A percentile compares a stretch with the other conserved stretches of the same genome.
Conservation (phyloP, 75 land plant species). For the Larix kaempferi region DNA sequence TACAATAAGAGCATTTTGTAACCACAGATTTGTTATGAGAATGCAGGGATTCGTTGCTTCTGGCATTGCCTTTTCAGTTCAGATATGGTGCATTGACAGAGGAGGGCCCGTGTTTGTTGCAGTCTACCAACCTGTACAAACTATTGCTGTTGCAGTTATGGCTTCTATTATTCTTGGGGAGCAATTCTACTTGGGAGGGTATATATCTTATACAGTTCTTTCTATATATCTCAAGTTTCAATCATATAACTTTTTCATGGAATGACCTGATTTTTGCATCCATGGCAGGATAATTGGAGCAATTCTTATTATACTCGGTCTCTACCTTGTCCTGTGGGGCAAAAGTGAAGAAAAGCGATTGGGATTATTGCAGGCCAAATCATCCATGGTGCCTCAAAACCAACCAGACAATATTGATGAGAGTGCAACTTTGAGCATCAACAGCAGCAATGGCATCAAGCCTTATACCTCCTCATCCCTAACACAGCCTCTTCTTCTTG, state of each 20-base stretch:
- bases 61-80: constrained; percentile 86
- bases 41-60: constrained; percentile 87
- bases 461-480: not conserved
- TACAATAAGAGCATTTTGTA: not conserved
- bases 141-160: constrained; percentile 82
- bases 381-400: not conserved
- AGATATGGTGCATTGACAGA: constrained; percentile 90
- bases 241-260: not conserved
- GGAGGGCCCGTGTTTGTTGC: constrained; percentile 96
- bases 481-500: constrained; percentile 9
- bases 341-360: constrained; percentile 55
- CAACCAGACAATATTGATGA: not conserved
- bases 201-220: not conserved
- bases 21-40: not conserved
- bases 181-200: constrained; percentile 92
- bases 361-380: not conserved
- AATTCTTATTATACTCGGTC: constrained; percentile 57
- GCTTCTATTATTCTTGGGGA: constrained; percentile 72
- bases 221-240: not conserved
- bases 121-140: constrained; percentile 89
- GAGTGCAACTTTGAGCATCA: not conserved
- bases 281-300: constrained; percentile 69
- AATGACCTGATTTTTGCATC: not conserved
- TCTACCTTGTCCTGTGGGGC: constrained; percentile 78
- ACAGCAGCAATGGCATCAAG: not conserved